These are phyloP conservation scores for Colletotrichum graminicola DNA, from an alignment of 2,329 filamentous ascomycete genomes.

Conservation along the genomic window DNA sequence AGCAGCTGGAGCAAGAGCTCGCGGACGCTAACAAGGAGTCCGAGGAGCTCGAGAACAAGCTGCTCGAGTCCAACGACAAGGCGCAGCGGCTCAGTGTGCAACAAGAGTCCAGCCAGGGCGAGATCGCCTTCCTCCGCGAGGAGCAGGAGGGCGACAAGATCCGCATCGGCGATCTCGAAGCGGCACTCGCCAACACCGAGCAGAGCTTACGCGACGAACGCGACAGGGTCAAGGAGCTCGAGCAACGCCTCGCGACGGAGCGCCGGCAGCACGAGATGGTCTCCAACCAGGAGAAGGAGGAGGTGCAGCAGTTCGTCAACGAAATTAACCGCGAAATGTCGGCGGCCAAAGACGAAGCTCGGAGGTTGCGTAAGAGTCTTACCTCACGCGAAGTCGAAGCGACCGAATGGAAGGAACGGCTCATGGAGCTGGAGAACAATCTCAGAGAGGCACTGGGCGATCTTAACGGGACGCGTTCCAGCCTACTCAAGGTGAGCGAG, in stretches of 20 bases:
- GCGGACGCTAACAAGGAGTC: slow-evolving; percentile 88
- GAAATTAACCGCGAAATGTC: slow-evolving; percentile 90
- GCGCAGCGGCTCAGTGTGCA: slow-evolving; percentile 89
- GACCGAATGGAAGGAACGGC: slow-evolving; percentile 88
- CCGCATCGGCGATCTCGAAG: slow-evolving; percentile 93
- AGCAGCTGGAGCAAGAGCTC: slow-evolving; percentile 85
- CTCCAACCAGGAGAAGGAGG: slow-evolving; percentile 90
- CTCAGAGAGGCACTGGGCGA: slow-evolving; percentile 89
- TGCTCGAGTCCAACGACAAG: slow-evolving; percentile 88
- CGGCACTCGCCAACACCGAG: slow-evolving; percentile 82
- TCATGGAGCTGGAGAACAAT: slow-evolving; percentile 90
- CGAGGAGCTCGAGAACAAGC: slow-evolving; percentile 84
- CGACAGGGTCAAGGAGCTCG: slow-evolving; percentile 79
- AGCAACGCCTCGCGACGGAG: slow-evolving; percentile 82
- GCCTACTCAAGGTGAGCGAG: slow-evolving; percentile 77
- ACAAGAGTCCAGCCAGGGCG: slow-evolving; percentile 90
- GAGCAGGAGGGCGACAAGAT: slow-evolving; percentile 99
- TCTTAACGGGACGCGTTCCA: slow-evolving; percentile 86
- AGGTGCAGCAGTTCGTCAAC: slow-evolving; percentile 92
- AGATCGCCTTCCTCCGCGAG: slow-evolving; percentile 94
- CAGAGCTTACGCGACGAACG: slow-evolving; percentile 86
- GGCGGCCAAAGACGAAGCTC: slow-evolving; percentile 85
- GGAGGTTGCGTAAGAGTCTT: slow-evolving; percentile 84
- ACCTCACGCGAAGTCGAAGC: slow-evolving; percentile 89
- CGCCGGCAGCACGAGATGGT: slow-evolving; percentile 88